Conservation (phyloP, 2,329 filamentous ascomycete genomes). For the Chrysosporium keratinophilum region DNA sequence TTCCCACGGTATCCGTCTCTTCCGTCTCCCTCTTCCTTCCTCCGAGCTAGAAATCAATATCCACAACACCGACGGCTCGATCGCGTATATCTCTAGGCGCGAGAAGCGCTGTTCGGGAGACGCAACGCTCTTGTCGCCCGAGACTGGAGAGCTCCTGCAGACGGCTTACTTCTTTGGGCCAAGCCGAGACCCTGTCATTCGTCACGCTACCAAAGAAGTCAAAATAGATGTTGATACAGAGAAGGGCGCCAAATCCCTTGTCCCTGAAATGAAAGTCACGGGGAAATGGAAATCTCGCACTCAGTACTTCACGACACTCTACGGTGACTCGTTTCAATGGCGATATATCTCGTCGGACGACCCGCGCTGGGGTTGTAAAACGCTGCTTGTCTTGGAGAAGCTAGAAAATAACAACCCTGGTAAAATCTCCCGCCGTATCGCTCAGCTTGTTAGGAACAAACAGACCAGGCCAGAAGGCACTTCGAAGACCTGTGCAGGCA, state of each 20-base stretch:
- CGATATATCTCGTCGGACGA: conserved; percentile 43
- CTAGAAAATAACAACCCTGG: conserved; percentile 7
- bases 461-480: conserved; percentile 34
- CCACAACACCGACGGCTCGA: conserved; percentile 27
- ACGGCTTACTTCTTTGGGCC: conserved; percentile 52
- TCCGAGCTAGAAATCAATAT: conserved; percentile 30
- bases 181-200: conserved; percentile 42
- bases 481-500: conserved; percentile 30
- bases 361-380: conserved; percentile 15
- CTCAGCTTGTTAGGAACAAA: conserved; percentile 33
- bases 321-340: conserved; percentile 46
- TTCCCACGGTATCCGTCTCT: conserved; percentile 22
- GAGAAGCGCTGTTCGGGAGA: conserved; percentile 40
- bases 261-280: conserved; percentile 24
- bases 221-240: conserved; percentile 13
- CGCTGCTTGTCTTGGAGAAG: conserved; percentile 23
- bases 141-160: conserved; percentile 33
- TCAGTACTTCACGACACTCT: conserved; percentile 38
- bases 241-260: conserved; percentile 6
- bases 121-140: conserved; percentile 38
- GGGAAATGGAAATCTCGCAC: conserved; percentile 41
- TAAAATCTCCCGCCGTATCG: conserved; percentile 20
- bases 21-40: conserved; percentile 30
- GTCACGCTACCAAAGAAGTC: conserved; percentile 15
- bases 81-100: conserved; percentile 46